Percentiles rank a stretch among this genome's conserved stretches.
Conservation (phyloP, 2,329 filamentous ascomycete species). For the Penicillium sp. region DNA sequence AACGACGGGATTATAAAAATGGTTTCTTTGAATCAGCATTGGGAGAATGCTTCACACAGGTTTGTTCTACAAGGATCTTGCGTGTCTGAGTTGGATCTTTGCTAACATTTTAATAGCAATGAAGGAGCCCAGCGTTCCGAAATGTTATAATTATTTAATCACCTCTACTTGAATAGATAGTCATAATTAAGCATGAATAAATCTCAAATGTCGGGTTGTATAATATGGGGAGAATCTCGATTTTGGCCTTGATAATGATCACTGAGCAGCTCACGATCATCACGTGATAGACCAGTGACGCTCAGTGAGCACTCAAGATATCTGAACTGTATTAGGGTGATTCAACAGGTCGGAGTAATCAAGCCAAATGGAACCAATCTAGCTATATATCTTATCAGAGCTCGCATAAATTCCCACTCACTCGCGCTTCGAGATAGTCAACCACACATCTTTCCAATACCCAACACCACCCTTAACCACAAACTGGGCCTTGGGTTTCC, state of each 20-base stretch:
- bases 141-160: background rate
- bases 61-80: background rate
- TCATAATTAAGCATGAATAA: background rate
- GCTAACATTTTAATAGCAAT: background rate
- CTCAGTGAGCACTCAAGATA: too few relatives aligned
- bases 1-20: slow-evolving; percentile 11
- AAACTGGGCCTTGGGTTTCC: slow-evolving; percentile 29
- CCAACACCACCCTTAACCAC: slow-evolving; percentile 36
- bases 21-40: slow-evolving; percentile 14
- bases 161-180: background rate
- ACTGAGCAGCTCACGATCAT: too few relatives aligned
- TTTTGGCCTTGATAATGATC: too few relatives aligned
- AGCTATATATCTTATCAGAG: too few relatives aligned
- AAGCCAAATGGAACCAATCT: too few relatives aligned
- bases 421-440: slow-evolving; percentile 30
- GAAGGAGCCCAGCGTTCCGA: slow-evolving; percentile 1
- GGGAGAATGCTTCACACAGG: slow-evolving; percentile 9
- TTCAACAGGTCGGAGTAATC: too few relatives aligned
- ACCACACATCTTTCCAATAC: slow-evolving; percentile 34
- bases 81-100: background rate
- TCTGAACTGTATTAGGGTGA: too few relatives aligned
- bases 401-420: background rate
- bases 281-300: too few relatives aligned
- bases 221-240: too few relatives aligned
- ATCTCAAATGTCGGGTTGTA: background rate